Conservation (phyloP, 495 filamentous ascomycete species). For the Penicillium lagena region DNA sequence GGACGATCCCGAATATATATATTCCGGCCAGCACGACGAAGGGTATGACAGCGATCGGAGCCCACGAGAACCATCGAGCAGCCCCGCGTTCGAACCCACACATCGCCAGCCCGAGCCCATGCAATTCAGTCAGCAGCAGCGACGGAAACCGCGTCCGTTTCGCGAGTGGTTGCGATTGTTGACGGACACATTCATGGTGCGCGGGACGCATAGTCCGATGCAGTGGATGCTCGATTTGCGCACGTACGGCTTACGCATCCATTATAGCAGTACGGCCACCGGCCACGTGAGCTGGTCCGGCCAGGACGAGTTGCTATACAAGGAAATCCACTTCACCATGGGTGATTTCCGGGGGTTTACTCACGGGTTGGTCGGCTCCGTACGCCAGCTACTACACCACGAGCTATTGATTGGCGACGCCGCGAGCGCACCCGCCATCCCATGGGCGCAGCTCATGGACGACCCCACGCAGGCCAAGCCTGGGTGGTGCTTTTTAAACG, state of each 20-base stretch:
- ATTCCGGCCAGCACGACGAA: neutral
- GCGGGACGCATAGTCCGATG: conserved; percentile 3
- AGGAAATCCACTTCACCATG: conserved; percentile 7
- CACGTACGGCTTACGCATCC: conserved; percentile 23
- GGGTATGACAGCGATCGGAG: neutral
- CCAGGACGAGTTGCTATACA: conserved; percentile 3
- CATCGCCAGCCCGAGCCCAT: too few species aligned
- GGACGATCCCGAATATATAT: too few species aligned
- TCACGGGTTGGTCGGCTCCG: neutral
- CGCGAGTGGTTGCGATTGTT: conserved; percentile 1
- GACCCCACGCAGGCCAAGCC: conserved; percentile 1
- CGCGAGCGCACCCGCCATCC: neutral
- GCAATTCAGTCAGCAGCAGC: neutral
- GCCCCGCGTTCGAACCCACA: too few species aligned
- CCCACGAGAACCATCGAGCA: too few species aligned
- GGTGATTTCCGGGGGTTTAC: conserved; percentile 4
- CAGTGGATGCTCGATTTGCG: conserved; percentile 15
- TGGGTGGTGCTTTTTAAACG: conserved; percentile 10
- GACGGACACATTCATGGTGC: conserved; percentile 5
- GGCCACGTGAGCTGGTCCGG: conserved; percentile 5
- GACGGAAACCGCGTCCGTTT: neutral
- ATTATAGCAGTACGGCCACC: conserved; percentile 15
- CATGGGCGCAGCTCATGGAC: conserved; percentile 1
- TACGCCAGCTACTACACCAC: neutral
- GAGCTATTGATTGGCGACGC: neutral